Conservation (phyloP, 306 rosid species). For the Gillenia trifoliata region DNA sequence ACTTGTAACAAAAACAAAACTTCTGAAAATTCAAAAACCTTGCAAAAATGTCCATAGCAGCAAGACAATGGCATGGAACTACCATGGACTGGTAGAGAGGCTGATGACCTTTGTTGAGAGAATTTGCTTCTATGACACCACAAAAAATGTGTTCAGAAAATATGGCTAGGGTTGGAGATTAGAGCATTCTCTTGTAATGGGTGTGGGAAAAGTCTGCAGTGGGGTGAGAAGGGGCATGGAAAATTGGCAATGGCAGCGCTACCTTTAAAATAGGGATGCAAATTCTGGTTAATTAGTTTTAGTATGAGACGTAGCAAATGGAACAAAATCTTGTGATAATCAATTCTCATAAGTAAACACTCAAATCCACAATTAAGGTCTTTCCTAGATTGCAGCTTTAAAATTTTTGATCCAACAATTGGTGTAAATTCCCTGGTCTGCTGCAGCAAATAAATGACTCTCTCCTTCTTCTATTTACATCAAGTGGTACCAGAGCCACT, state of each 20-base stretch:
- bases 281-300: not conserved
- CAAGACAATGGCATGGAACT: not conserved
- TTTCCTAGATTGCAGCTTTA: not conserved
- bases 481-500: not conserved
- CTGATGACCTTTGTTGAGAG: not conserved
- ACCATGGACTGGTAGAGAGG: not conserved
- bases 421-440: not conserved
- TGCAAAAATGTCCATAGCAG: not conserved
- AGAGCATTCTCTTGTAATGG: not conserved
- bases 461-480: not conserved
- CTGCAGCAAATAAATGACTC: not conserved
- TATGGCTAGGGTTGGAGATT: not conserved
- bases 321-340: not conserved
- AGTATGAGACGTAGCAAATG: not conserved
- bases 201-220: not conserved
- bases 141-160: not conserved
- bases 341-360: not conserved
- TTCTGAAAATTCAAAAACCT: not conserved
- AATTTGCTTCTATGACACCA: not conserved
- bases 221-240: not conserved
- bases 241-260: not conserved
- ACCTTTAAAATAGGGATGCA: not conserved
- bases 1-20: not conserved
- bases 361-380: not conserved
- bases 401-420: not conserved